These are phyloP conservation scores for Nectriaceae sp. DNA, from an alignment of 2,329 filamentous ascomycete species.

Conservation along the genomic window DNA sequence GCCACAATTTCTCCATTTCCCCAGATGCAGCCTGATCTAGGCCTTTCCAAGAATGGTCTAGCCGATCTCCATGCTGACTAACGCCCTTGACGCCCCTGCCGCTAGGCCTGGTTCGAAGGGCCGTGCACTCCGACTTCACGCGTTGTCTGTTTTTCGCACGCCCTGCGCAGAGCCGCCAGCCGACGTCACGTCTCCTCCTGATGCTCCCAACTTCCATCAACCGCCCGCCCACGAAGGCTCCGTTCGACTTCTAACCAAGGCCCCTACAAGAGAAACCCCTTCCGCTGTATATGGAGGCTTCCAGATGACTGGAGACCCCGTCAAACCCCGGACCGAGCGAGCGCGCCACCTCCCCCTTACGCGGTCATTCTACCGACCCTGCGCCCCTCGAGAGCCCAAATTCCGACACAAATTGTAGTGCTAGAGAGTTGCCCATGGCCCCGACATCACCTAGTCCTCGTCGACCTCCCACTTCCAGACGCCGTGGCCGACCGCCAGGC, in stretches of 20 bases:
- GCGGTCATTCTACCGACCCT: conserved; percentile 23
- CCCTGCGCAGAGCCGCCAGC: conserved; percentile 30
- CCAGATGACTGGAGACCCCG: conserved; percentile 29
- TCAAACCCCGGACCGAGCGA: conserved; percentile 32
- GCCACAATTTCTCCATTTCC: conserved; percentile 6
- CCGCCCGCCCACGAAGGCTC: conserved; percentile 24
- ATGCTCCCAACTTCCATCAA: conserved; percentile 31
- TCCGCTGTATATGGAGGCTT: conserved; percentile 19
- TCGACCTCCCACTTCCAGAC: conserved; percentile 44
- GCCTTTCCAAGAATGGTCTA: conserved; percentile 3
- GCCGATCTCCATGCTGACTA: conserved; percentile 15
- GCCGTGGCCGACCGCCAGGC: conserved; percentile 49
- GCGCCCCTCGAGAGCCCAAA: conserved; percentile 18
- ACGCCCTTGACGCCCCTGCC: conserved; percentile 8
- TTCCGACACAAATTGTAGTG: conserved; percentile 1
- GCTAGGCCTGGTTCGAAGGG: conserved; percentile 15
- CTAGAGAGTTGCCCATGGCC: conserved; percentile 29
- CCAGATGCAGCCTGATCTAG: conserved; percentile 11
- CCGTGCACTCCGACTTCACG: conserved; percentile 42
- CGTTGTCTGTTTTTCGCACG: conserved; percentile 43
- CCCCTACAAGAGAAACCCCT: conserved; percentile 7
- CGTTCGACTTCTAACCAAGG: conserved; percentile 20
- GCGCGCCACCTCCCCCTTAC: conserved; percentile 32
- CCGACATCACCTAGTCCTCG: conserved; percentile 41
- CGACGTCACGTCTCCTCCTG: conserved; percentile 38